Evolutionary conservation across 1,284 basidiomycete species (phyloP), one percentile per base, ranked within the genome.

Genomic region (Pulveroboletus ridleyi): DNA sequence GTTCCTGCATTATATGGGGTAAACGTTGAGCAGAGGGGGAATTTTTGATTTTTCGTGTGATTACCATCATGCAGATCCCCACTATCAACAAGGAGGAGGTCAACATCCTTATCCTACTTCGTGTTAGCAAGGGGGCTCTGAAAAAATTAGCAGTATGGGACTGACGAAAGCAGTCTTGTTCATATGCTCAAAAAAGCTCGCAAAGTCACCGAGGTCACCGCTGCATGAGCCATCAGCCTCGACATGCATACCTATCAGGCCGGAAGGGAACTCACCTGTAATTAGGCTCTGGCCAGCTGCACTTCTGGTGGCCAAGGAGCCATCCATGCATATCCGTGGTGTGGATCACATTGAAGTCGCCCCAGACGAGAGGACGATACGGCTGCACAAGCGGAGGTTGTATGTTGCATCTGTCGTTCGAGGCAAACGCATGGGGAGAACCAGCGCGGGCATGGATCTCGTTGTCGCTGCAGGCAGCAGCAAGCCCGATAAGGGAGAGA

Each of bases 281-380:
- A 71, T 92, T 90, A 2, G 91, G 91, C 69, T 93, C 91, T 0
- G 91, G 91, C 71, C 85, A 86, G 7, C 83, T 85, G 2, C 77
- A 25, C 70, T 92, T 89, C 69, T 90, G 88, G 77, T 94, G 91
- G 6, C 91, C 91, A 35, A 91, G 82, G 9, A 92, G 79, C 91
- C 91, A 92, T 29, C 91, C 92, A 77, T 95, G 93, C 54, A 85
- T 89, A 74, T 95, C 93, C 0, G 93, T 95, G 29, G 92, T 94
- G 74, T 93, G 91, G 59, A 95, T 70, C 50, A 76, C 76, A 70
- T 94, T 94, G 72, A 95, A 79, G 70, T 94, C 89, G 44, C 89
- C 87, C 91, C 91, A 94, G 59, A 85, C 83, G 46, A 95, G 83
- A 46, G 87, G 84, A 39, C 86, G 81, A 64, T 83, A 81, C 7